Evolutionary conservation across 495 filamentous ascomycete species (phyloP).

Genomic region (Xylaria scruposa): DNA sequence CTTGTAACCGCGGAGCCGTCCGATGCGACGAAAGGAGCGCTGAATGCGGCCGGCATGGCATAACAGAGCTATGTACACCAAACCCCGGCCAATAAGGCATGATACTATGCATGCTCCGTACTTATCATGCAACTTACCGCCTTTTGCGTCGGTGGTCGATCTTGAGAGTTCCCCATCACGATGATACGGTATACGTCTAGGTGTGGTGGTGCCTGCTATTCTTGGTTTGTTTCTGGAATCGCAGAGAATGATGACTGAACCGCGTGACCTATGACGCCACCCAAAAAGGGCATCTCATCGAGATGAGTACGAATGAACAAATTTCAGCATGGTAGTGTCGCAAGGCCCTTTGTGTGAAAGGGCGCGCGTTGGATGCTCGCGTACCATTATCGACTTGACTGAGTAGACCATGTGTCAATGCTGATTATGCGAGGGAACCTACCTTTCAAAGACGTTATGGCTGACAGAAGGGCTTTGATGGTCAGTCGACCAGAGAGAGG

Average conservation of each 20-base stretch:
- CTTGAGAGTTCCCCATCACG: slow-evolving; percentile 4
- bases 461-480: background rate
- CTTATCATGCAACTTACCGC: slow-evolving; percentile 24
- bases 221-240: slow-evolving; percentile 1
- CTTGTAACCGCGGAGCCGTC: slow-evolving; percentile 23
- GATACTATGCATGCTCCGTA: background rate
- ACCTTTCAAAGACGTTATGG: background rate
- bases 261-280: slow-evolving; percentile 27
- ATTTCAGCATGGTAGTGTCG: background rate
- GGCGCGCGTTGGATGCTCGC: background rate
- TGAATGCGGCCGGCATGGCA: background rate
- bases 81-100: slow-evolving; percentile 14
- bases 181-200: background rate
- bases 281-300: background rate
- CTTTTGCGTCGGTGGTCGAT: slow-evolving; percentile 21
- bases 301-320: background rate
- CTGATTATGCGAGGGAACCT: slow-evolving; percentile 12
- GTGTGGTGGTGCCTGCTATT: slow-evolving; percentile 3
- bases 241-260: background rate
- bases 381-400: background rate
- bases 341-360: slow-evolving; percentile 5
- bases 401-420: slow-evolving; percentile 18
- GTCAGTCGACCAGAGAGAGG: slow-evolving; percentile 7
- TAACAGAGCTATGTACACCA: background rate
- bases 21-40: slow-evolving; percentile 7